These are phyloP conservation scores for Schizochytrium sp. DNA, from an alignment of 108 stramenopile species.

Conservation along the genomic window DNA sequence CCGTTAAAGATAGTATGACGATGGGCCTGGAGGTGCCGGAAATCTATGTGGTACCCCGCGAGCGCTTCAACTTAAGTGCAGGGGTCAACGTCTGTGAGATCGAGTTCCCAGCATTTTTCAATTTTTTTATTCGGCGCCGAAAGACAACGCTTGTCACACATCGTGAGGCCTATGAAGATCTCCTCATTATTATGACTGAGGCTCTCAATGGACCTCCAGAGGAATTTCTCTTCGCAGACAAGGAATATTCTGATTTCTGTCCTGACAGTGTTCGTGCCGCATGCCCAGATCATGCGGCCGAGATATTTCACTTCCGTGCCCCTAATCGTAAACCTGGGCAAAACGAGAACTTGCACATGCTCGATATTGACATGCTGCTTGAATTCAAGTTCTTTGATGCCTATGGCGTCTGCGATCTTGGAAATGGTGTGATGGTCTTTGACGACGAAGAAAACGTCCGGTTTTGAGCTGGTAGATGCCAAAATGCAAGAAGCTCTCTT, in stretches of 20 bases:
- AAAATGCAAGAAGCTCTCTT: neutral
- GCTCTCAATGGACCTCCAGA: conserved; percentile 24
- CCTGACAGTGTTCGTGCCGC: conserved; percentile 13
- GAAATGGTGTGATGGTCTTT: neutral
- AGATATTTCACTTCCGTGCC: conserved; percentile 76
- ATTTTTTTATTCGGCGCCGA: conserved; percentile 40
- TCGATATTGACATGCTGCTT: conserved; percentile 82
- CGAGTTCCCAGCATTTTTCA: conserved; percentile 71
- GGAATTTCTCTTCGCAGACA: conserved; percentile 14
- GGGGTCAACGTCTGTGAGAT: conserved; percentile 68
- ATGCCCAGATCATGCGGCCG: conserved; percentile 26
- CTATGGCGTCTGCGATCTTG: conserved; percentile 67
- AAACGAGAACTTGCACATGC: neutral
- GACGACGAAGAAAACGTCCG: conserved; percentile 36
- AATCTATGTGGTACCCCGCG: conserved; percentile 65
- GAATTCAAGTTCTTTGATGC: conserved; percentile 83
- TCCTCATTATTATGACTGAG: conserved; percentile 39
- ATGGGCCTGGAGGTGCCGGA: conserved; percentile 64
- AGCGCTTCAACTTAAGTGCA: conserved; percentile 59
- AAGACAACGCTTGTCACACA: conserved; percentile 63
- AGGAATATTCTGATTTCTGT: neutral
- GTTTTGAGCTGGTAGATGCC: conserved; percentile 33
- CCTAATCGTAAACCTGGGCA: conserved; percentile 3
- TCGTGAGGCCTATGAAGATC: conserved; percentile 53
- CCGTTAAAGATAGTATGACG: conserved; percentile 68